phyloP scores from a whole-genome alignment of 2,329 filamentous ascomycete genomes.

The Aspergillus novoparasiticus region DNA sequence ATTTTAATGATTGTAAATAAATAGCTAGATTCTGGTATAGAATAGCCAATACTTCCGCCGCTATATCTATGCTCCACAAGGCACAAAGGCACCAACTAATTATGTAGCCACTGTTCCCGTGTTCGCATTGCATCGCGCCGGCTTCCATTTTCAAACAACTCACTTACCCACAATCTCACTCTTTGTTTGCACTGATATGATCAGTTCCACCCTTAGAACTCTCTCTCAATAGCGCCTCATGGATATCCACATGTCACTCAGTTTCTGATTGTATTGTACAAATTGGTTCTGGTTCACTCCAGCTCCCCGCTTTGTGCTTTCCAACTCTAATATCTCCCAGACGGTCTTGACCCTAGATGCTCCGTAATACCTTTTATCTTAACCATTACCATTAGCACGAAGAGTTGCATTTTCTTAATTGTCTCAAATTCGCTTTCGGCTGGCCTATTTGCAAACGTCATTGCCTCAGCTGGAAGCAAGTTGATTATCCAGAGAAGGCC shows the following conservation, averaged over 20 bases:
- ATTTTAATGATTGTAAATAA: neutral
- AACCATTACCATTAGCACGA: neutral
- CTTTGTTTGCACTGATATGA: neutral
- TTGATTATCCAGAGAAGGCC: neutral
- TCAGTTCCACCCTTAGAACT: neutral
- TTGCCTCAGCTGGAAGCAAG: neutral
- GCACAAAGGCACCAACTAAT: slow-evolving; percentile 19
- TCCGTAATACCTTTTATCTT: neutral
- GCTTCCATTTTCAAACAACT: slow-evolving; percentile 11
- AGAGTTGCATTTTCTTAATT: neutral
- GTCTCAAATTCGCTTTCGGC: neutral
- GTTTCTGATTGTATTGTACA: neutral
- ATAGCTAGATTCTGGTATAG: neutral
- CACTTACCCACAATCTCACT: neutral
- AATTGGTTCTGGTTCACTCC: neutral
- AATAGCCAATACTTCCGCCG: neutral
- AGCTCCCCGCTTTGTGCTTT: slow-evolving; percentile 5
- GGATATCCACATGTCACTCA: too few relatives aligned
- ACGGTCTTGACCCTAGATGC: neutral
- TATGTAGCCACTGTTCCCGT: slow-evolving; percentile 16
- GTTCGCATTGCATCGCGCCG: slow-evolving; percentile 23
- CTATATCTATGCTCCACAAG: slow-evolving; percentile 8
- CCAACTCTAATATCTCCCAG: slow-evolving; percentile 1
- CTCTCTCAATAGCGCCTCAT: neutral
- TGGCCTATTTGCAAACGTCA: neutral